Conservation (phyloP, 2,329 filamentous ascomycete genomes). For the Pseudonectria buxi region DNA sequence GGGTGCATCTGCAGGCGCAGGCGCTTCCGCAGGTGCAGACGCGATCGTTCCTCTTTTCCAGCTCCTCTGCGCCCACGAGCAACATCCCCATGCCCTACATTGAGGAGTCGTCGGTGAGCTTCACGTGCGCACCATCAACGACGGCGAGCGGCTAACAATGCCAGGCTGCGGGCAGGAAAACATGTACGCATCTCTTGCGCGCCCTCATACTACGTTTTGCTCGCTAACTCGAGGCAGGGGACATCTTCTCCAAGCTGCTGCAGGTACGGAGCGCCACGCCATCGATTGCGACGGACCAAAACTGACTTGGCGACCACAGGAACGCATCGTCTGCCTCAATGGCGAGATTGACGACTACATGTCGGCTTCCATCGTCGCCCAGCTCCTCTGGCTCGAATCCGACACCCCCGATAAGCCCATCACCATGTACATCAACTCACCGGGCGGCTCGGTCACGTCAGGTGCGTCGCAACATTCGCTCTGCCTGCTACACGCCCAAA, state of each 20-base stretch:
- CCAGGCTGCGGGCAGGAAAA: conserved; percentile 70
- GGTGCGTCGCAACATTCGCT: conserved; percentile 29
- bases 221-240: conserved; percentile 44
- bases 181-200: conserved; percentile 46
- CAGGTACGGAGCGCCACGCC: conserved; percentile 44
- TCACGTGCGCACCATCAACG: neutral
- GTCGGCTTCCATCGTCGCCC: conserved; percentile 90
- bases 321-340: conserved; percentile 91
- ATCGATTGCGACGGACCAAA: neutral
- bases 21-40: too few relatives aligned
- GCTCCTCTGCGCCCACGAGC: conserved; percentile 24
- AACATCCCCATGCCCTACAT: conserved; percentile 55
- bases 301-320: conserved; percentile 38
- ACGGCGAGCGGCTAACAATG: conserved; percentile 20
- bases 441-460: conserved; percentile 80
- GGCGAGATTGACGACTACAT: conserved; percentile 84
- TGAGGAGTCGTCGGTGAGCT: conserved; percentile 36
- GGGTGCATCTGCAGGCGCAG: conserved; percentile 27
- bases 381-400: conserved; percentile 95
- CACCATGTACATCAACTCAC: conserved; percentile 96
- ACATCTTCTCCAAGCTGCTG: conserved; percentile 74
- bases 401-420: conserved; percentile 93
- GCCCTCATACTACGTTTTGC: conserved; percentile 3
- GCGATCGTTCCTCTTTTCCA: conserved; percentile 34
- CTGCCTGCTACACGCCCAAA: neutral